Evolutionary conservation across 2,329 filamentous ascomycete species (phyloP).

Genomic region (Talaromyces sp.): DNA sequence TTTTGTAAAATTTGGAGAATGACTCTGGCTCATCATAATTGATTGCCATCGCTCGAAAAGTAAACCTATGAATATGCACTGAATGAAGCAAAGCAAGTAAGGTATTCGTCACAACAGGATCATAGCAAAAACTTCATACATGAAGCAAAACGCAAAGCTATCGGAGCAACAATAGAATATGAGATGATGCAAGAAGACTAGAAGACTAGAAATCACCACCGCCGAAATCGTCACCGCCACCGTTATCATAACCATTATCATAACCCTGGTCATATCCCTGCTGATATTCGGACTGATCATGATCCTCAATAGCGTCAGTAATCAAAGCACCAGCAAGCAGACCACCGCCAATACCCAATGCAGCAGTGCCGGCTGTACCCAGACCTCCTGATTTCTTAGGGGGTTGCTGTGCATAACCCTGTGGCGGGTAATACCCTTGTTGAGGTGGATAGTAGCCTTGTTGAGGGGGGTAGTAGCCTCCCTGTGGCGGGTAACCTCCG

Average conservation of each 20-base stretch:
- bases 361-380: conserved; percentile 70
- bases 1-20: too few species aligned
- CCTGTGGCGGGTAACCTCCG: conserved; percentile 22
- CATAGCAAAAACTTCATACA: background rate
- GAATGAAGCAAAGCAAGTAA: background rate
- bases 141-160: background rate
- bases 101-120: background rate
- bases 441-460: conserved; percentile 31
- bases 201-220: conserved; percentile 30
- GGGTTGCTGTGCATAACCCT: conserved; percentile 27
- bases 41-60: background rate
- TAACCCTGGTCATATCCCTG: conserved; percentile 30
- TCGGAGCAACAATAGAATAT: background rate
- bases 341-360: conserved; percentile 76
- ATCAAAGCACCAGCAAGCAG: conserved; percentile 74
- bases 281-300: conserved; percentile 55
- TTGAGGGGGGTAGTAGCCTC: conserved; percentile 29
- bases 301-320: conserved; percentile 63
- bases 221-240: conserved; percentile 27
- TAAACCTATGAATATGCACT: background rate
- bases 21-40: background rate
- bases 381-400: conserved; percentile 48
- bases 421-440: conserved; percentile 28
- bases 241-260: conserved; percentile 23
- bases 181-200: background rate